Evolutionary conservation across 495 filamentous ascomycete genomes (phyloP), one percentile per base, ranked within the genome.

Genomic region (Aspergillus homomorphus): DNA sequence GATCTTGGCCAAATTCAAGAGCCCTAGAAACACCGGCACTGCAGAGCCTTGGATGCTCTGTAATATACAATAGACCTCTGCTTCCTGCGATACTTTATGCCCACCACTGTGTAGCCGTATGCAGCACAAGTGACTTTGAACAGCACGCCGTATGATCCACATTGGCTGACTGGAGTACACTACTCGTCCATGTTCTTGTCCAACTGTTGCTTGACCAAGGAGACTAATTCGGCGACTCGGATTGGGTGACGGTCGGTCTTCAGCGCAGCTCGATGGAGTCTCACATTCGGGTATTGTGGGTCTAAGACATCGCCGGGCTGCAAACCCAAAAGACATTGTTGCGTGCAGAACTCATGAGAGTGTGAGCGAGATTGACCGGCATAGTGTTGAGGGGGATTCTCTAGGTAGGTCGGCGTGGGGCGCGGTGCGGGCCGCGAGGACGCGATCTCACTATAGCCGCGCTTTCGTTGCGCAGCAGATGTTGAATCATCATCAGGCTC

Each of bases 21-120:
- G 66, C 45, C 75, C 75, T 3, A 82, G 70, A 55, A 72, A 77
- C 7, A 79, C 70, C 24, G 72, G 75, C 19, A 81, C 65, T 22
- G 60, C 50, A 33, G 65, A 57, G 15, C 74, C 77, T 59, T 81
- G 77, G 15, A 70, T 53, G 18, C 60, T 54, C 38, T 57, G 57
- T 8, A 79, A 66, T 19, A 70, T 62, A 20, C 51, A 46, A 60
- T 82, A 80, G 3, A 82, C 63, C 8, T 58, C 57, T 7, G 61
- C 70, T 69, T 82, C 76, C 48, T 73, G 69, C 49, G 71, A 63
- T 15, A 80, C 72, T 48, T 70, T 62, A 81, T 82, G 23, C 63
- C 66, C 28, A 80, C 65, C 22, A 81, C 70, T 24, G 77, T 80
- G 52, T 82, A 81, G 9, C 76, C 75, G 57, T 76, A 70, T 14